phyloP scores from a whole-genome alignment of 495 filamentous ascomycete genomes.

The Neurospora sp. region DNA sequence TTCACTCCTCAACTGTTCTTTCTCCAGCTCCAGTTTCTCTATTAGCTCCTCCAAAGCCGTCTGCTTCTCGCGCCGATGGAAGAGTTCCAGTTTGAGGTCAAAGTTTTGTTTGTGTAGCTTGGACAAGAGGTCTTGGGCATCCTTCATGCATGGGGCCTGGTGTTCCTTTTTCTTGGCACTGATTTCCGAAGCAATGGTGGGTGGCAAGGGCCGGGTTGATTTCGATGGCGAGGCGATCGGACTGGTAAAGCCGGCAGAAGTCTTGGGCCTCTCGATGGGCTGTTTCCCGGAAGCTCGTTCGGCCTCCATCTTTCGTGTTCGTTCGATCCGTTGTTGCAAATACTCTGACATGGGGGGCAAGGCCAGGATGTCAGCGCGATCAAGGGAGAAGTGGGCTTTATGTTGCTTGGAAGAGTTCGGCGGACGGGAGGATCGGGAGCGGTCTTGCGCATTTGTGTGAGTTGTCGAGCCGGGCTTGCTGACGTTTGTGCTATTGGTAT shows the following conservation, averaged over 20 bases:
- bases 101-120: conserved; percentile 83
- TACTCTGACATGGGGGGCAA: conserved; percentile 30
- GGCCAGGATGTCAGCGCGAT: conserved; percentile 18
- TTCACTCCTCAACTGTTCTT: conserved; percentile 15
- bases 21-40: conserved; percentile 49
- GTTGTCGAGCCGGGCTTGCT: conserved; percentile 10
- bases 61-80: conserved; percentile 55
- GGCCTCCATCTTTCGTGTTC: conserved; percentile 38
- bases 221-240: background rate
- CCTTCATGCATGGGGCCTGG: conserved; percentile 27
- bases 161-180: conserved; percentile 30
- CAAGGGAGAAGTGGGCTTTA: conserved; percentile 22
- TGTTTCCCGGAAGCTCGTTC: conserved; percentile 21
- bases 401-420: conserved; percentile 11
- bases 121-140: conserved; percentile 37
- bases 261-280: background rate
- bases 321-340: conserved; percentile 41
- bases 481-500: conserved; percentile 16
- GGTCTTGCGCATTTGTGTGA: conserved; percentile 12
- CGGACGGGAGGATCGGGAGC: conserved; percentile 11
- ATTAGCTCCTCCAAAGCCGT: conserved; percentile 48
- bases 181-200: conserved; percentile 10
- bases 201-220: conserved; percentile 5
- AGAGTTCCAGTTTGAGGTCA: conserved; percentile 77
- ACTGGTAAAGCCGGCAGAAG: conserved; percentile 3